Conservation (phyloP, 768 basidiomycete species). For the Boletus eberwhitei region DNA sequence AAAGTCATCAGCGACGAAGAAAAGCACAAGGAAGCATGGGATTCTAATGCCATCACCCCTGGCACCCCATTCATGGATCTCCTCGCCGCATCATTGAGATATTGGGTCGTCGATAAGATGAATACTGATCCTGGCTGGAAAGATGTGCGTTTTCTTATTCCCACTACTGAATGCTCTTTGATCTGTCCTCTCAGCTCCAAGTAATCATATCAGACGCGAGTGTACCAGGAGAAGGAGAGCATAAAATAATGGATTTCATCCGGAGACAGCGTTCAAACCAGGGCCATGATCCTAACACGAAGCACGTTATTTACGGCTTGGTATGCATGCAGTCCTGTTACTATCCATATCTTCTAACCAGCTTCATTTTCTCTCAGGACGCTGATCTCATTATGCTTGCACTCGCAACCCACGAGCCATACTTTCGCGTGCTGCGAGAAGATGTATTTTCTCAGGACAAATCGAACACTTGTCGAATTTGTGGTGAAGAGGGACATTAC, state of each 20-base stretch:
- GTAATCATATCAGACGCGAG: slow-evolving; percentile 96
- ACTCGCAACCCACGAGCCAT: slow-evolving; percentile 96
- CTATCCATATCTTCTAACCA: slow-evolving; percentile 6
- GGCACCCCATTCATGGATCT: slow-evolving; percentile 99
- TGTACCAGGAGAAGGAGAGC: slow-evolving; percentile 98
- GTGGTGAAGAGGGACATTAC: slow-evolving; percentile 93
- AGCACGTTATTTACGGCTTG: slow-evolving; percentile 96
- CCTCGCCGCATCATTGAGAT: slow-evolving; percentile 81
- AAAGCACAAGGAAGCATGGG: slow-evolving; percentile 85
- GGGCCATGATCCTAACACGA: slow-evolving; percentile 92
- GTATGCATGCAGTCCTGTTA: slow-evolving; percentile 41
- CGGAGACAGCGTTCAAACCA: slow-evolving; percentile 82
- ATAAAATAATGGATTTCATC: slow-evolving; percentile 99
- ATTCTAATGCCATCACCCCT: slow-evolving; percentile 98
- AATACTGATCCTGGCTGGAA: slow-evolving; percentile 97
- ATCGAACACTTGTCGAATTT: slow-evolving; percentile 79
- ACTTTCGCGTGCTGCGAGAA: slow-evolving; percentile 95
- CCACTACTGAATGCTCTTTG: not conserved
- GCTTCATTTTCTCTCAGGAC: slow-evolving; percentile 52
- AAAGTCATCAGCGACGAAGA: slow-evolving; percentile 80
- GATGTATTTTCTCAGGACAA: slow-evolving; percentile 93
- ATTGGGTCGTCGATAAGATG: slow-evolving; percentile 95
- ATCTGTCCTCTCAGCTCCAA: slow-evolving; percentile 58
- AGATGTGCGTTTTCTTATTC: slow-evolving; percentile 47
- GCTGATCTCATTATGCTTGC: slow-evolving; percentile 99